Evolutionary conservation across 2,329 filamentous ascomycete genomes (phyloP), one percentile per base, ranked within the genome.

Genomic region (Drechslerella stenobrocha): DNA sequence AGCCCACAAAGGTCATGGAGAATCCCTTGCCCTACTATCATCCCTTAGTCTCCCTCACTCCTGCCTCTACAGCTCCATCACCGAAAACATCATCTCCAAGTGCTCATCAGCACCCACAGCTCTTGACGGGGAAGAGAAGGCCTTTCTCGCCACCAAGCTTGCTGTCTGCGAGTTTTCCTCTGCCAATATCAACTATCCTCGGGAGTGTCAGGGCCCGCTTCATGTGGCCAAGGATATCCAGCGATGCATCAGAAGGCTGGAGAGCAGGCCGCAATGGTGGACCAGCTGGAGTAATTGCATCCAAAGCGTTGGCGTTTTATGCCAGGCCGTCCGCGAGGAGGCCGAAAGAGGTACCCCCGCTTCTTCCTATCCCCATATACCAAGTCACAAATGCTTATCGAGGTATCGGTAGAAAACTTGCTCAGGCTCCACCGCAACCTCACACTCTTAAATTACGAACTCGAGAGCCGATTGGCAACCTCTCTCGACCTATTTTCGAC

Each of bases 11-110:
- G 47, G 52, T 13, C 48, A 60, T 20, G 37, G 55, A 35, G 35
- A 45, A 23, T 58, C 32, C 50, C 56, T 71, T 47, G 57, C 48
- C 40, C 55, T 32, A 56, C 72, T 32, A 63, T 74, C 55, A 65
- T 74, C 58, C 73, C 69, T 64, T 55, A 73, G 73, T 79, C 79
- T 52, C 76, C 64, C 26, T 2, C 63, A 42, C 15, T 67, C 63
- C 2, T 67, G 63, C 22, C 51, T 67, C 2, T 67, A 67, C 22
- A 60, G 55, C 20, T 67, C 63, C 5, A 47, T 67, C 22, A 67
- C 63, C 1, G 55, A 56, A 9, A 45, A 53, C 3, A 67, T 67
- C 26, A 67, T 67, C 28, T 48, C 22, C 13, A 60, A 67, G 13
- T 67, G 63, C 18, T 67, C 63, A 6, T 52, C 50, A 1, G 42